These are phyloP conservation scores for Pseudogymnoascus sp. DNA, from an alignment of 2,329 filamentous ascomycete species.

Conservation along the genomic window DNA sequence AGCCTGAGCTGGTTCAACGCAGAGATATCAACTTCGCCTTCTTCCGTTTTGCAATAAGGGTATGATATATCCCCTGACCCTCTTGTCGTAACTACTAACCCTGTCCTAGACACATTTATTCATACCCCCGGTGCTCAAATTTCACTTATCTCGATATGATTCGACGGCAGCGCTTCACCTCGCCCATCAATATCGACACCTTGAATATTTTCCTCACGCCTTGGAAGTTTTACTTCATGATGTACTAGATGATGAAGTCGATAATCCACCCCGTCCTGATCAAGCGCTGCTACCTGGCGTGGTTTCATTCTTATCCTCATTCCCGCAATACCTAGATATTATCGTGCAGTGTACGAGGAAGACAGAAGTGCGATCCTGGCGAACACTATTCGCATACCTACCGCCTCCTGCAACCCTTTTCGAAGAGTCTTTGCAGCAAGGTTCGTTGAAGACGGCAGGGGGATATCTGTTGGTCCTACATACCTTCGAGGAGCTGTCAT, in stretches of 20 bases:
- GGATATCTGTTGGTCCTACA: conserved; percentile 95
- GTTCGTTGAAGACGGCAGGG: conserved; percentile 86
- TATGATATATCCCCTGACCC: conserved; percentile 36
- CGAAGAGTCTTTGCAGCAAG: conserved; percentile 79
- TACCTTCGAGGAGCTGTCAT: conserved; percentile 62
- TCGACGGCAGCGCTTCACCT: conserved; percentile 74
- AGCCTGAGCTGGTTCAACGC: conserved; percentile 87
- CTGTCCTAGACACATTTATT: conserved; percentile 78
- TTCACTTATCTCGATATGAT: conserved; percentile 67
- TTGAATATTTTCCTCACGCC: conserved; percentile 89
- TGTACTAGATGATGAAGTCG: conserved; percentile 90
- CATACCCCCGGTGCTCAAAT: conserved; percentile 76
- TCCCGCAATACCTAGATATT: conserved; percentile 84
- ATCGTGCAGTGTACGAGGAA: conserved; percentile 96
- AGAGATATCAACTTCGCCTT: conserved; percentile 87
- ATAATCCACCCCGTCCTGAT: conserved; percentile 56
- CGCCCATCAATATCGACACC: conserved; percentile 73
- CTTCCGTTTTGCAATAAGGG: conserved; percentile 78
- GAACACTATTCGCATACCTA: conserved; percentile 83
- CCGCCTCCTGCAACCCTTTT: conserved; percentile 88
- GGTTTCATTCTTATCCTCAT: conserved; percentile 58
- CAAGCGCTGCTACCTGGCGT: conserved; percentile 57
- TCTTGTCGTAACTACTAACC: not conserved
- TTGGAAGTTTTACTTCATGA: conserved; percentile 88
- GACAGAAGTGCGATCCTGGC: conserved; percentile 91